Evolutionary conservation across 2,329 filamentous ascomycete genomes (phyloP), one percentile per base, ranked within the genome.

Genomic region (Aspergillus sclerotialis): DNA sequence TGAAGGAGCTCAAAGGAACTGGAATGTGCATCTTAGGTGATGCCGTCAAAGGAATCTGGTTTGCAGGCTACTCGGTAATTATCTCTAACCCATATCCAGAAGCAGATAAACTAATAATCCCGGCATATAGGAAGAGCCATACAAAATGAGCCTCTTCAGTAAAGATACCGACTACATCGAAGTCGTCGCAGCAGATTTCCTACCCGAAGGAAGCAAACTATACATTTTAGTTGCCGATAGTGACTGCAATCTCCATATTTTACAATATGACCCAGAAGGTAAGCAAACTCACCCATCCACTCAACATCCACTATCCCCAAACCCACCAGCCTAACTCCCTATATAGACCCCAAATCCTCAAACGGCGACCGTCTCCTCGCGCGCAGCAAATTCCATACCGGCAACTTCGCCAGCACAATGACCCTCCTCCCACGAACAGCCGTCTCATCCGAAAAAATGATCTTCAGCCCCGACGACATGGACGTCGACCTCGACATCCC

Each of bases 231-330:
- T 85, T 5, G 79, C 83, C 9, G 90, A 96, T 56, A 79, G 82
- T 23, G 82, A 94, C 49, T 84, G 84, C 42, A 87, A 92, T 49
- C 63, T 98, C 26, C 87, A 95, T 56, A 74, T 95, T 30, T 66
- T 96, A 44, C 86, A 96, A 61, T 98, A 92, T 52, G 89, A 96
- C 52, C 92, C 92, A 1, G 90, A 96, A 55, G 84, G 87, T 92
- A 70, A 63, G 82, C 73, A 9, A 32, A n/a, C 32, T 21, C 23
- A n/a, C n/a, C n/a, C n/a, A n/a, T n/a, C n/a, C n/a, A n/a, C n/a
- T n/a, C n/a, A n/a, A n/a, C n/a, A n/a, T n/a, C n/a, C n/a, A n/a
- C n/a, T n/a, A n/a, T n/a, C n/a, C n/a, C n/a, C n/a, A n/a, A n/a
- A n/a, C n/a, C n/a, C n/a, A n/a, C n/a, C n/a, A n/a, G n/a, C n/a